phyloP scores from a whole-genome alignment of 2,329 filamentous ascomycete genomes.

The Penicillium italicum region DNA sequence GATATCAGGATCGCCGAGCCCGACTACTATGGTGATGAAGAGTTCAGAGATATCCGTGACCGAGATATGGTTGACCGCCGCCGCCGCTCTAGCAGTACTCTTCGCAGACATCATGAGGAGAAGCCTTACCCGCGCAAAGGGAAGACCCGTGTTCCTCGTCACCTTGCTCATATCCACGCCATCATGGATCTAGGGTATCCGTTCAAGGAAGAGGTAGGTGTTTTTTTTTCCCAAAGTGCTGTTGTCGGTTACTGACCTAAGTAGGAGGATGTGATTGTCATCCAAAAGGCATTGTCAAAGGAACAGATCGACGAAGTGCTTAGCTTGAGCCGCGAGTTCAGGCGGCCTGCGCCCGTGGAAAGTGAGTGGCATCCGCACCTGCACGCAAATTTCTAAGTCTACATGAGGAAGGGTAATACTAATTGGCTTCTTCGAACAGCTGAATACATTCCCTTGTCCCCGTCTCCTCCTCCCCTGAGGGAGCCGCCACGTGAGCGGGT shows the following conservation, averaged over 20 bases:
- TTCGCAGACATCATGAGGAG: constrained; percentile 34
- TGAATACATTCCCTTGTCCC: constrained; percentile 15
- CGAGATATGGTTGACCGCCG: constrained; percentile 53
- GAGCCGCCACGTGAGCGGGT: constrained; percentile 26
- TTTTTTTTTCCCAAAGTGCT: not conserved
- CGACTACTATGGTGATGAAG: constrained; percentile 67
- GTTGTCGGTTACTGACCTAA: constrained; percentile 32
- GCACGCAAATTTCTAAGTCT: constrained; percentile 6
- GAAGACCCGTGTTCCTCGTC: constrained; percentile 81
- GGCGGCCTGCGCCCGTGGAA: constrained; percentile 27
- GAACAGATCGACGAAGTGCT: constrained; percentile 90
- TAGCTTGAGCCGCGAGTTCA: constrained; percentile 67
- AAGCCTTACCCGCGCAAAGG: constrained; percentile 71
- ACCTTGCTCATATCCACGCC: constrained; percentile 74
- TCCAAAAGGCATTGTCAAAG: constrained; percentile 80
- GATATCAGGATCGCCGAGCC: constrained; percentile 67
- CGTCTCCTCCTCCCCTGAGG: constrained; percentile 14
- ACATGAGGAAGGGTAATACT: not conserved
- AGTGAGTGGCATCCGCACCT: constrained; percentile 25
- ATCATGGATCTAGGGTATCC: constrained; percentile 83
- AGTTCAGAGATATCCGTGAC: constrained; percentile 64
- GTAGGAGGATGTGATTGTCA: constrained; percentile 74
- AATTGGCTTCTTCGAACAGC: constrained; percentile 16
- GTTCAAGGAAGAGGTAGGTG: constrained; percentile 74
- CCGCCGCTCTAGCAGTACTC: constrained; percentile 44